These are phyloP conservation scores for Trypanosoma theileri DNA, from an alignment of 208 protist species.

Conservation along the genomic window DNA sequence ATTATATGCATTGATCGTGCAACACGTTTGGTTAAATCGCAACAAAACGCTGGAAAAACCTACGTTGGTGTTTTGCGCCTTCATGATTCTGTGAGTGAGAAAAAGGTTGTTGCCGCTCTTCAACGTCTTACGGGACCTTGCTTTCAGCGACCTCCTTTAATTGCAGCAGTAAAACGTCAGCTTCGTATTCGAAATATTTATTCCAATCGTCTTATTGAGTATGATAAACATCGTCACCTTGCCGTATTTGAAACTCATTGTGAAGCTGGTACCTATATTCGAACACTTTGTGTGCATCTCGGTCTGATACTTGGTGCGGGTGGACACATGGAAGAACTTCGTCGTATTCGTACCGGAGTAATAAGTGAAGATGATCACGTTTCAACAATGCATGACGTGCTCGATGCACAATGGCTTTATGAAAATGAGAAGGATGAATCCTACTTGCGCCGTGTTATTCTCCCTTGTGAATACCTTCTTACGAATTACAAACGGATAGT, in stretches of 20 bases:
- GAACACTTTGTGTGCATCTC: constrained; percentile 99
- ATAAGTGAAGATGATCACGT: constrained; percentile 95
- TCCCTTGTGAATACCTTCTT: constrained; percentile 98
- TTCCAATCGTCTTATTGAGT: constrained; percentile 98
- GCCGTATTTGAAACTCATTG: constrained; percentile 99
- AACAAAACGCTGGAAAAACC: constrained; percentile 99
- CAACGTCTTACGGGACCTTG: constrained; percentile 97
- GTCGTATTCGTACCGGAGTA: constrained; percentile 97
- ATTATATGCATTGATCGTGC: constrained; percentile 99
- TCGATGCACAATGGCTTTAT: constrained; percentile 98
- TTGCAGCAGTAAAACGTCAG: constrained; percentile 98
- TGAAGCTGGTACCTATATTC: constrained; percentile 99
- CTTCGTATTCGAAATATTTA: constrained; percentile 99
- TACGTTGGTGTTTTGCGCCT: constrained; percentile 98
- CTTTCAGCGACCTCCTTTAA: constrained; percentile 99
- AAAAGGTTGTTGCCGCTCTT: constrained; percentile 90
- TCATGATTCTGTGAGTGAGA: constrained; percentile 92
- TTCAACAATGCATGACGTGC: constrained; percentile 99
- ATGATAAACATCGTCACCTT: constrained; percentile 96
- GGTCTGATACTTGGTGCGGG: constrained; percentile 98
- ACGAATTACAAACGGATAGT: constrained; percentile 98
- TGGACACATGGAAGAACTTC: constrained; percentile 99
- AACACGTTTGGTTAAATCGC: constrained; percentile 99
- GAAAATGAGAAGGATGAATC: constrained; percentile 97
- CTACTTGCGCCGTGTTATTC: constrained; percentile 97